phyloP scores from a whole-genome alignment of 2,329 filamentous ascomycete species.

The Atkinsonella hypoxylon region DNA sequence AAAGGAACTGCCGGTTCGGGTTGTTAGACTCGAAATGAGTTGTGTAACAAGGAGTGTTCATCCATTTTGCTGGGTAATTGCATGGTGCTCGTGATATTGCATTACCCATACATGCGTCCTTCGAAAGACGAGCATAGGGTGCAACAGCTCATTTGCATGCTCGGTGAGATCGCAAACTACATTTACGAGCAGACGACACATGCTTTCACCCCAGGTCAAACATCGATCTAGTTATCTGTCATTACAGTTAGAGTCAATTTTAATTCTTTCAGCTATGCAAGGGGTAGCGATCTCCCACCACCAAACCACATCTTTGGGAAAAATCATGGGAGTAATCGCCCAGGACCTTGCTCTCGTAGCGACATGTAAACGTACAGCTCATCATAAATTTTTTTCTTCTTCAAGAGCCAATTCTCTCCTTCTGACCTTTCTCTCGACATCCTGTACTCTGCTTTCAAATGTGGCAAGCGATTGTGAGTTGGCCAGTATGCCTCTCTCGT shows the following conservation, averaged over 20 bases:
- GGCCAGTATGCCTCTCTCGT: conserved; percentile 57
- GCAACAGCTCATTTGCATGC: no score
- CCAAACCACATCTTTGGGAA: neutral
- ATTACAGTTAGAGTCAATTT: no score
- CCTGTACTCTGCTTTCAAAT: conserved; percentile 55
- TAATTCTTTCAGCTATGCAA: no score
- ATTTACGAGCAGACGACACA: no score
- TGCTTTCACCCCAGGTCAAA: no score
- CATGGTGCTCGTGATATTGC: neutral
- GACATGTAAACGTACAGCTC: neutral
- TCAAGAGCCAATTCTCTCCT: conserved; percentile 49
- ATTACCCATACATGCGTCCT: no score
- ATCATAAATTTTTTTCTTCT: conserved; percentile 29
- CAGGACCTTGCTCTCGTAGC: neutral
- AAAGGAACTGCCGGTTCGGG: neutral
- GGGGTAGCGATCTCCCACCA: neutral
- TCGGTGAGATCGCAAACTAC: no score
- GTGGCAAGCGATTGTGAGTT: conserved; percentile 59
- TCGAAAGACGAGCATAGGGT: no score
- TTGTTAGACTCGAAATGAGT: neutral
- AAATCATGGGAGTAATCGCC: neutral
- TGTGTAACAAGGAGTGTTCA: no score
- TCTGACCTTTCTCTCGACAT: conserved; percentile 52
- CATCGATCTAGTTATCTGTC: no score
- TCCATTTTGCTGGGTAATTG: neutral